Evolutionary conservation across 371 early-diverging fungal species (phyloP).

Genomic region (Apophysomyces trapeziformis): DNA sequence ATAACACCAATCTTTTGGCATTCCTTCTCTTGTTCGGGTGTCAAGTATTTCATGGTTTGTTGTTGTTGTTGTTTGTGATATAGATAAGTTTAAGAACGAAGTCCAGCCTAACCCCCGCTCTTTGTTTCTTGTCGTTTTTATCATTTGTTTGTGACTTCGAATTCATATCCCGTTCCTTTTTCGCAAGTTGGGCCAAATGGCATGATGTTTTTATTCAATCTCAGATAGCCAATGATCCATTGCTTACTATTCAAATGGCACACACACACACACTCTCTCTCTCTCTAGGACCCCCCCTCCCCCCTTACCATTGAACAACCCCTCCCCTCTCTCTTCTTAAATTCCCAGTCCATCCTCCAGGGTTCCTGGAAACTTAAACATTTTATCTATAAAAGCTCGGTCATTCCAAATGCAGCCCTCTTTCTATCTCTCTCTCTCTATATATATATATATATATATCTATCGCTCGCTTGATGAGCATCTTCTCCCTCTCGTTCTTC

Average conservation of each 20-base stretch:
- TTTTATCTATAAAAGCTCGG: too few relatives aligned
- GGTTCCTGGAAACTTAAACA: too few relatives aligned
- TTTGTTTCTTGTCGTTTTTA: conserved; percentile 2
- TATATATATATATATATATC: too few relatives aligned
- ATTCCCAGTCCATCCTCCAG: neutral
- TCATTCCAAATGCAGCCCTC: too few relatives aligned
- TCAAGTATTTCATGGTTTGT: conserved; percentile 14
- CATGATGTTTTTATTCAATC: conserved; percentile 5
- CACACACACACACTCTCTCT: too few relatives aligned
- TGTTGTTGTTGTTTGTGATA: neutral
- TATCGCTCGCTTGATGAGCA: too few relatives aligned
- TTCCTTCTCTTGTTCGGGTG: conserved; percentile 39
- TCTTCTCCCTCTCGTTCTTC: too few relatives aligned
- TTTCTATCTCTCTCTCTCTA: too few relatives aligned
- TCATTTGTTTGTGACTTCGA: conserved; percentile 10
- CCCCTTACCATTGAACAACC: neutral
- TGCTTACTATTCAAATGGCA: neutral
- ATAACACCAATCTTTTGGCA: conserved; percentile 26
- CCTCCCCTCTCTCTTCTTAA: neutral
- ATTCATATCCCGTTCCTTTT: neutral
- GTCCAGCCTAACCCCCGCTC: conserved; percentile 7
- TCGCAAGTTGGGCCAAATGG: neutral
- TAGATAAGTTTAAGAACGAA: conserved; percentile 5
- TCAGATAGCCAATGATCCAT: neutral
- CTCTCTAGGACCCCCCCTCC: too few relatives aligned